A percentile compares a stretch with the other conserved stretches of the same genome.
Evolutionary conservation across 768 basidiomycete genomes (phyloP).

Genomic region (Lanmaoa pseudosensibilis): DNA sequence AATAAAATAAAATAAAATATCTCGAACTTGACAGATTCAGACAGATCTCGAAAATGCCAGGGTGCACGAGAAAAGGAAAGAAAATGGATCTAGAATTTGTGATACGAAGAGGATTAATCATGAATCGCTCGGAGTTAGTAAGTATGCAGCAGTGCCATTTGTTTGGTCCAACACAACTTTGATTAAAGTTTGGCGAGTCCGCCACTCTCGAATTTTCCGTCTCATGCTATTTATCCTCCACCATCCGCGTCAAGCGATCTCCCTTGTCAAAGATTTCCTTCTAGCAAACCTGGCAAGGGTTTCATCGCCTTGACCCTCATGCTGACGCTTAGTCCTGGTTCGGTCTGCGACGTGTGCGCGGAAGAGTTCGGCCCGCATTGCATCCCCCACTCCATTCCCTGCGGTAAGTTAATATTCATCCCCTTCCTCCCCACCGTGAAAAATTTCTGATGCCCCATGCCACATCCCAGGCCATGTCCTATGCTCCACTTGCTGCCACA

Average conservation of each 20-base stretch:
- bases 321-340: conserved; percentile 81
- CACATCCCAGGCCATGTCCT: conserved; percentile 67
- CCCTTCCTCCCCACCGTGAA: conserved; percentile 16
- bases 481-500: conserved; percentile 74
- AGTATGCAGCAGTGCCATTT: conserved; percentile 26
- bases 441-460: conserved; percentile 24
- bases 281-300: conserved; percentile 41
- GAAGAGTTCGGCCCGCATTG: conserved; percentile 78
- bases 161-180: conserved; percentile 31
- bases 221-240: conserved; percentile 51
- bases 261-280: conserved; percentile 43
- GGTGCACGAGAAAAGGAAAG: background rate
- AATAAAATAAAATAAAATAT: background rate
- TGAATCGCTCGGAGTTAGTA: conserved; percentile 16
- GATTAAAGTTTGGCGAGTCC: conserved; percentile 30
- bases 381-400: conserved; percentile 78
- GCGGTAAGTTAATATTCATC: conserved; percentile 49
- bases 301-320: conserved; percentile 48
- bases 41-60: conserved; percentile 14
- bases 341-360: conserved; percentile 87
- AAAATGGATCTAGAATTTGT: conserved; percentile 4
- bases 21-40: background rate
- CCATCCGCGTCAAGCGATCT: conserved; percentile 43
- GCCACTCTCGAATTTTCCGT: conserved; percentile 34
- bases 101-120: conserved; percentile 3